These are phyloP conservation scores for Lichtheimia hyalospora DNA, from an alignment of 371 early-diverging fungal genomes.

Conservation along the genomic window DNA sequence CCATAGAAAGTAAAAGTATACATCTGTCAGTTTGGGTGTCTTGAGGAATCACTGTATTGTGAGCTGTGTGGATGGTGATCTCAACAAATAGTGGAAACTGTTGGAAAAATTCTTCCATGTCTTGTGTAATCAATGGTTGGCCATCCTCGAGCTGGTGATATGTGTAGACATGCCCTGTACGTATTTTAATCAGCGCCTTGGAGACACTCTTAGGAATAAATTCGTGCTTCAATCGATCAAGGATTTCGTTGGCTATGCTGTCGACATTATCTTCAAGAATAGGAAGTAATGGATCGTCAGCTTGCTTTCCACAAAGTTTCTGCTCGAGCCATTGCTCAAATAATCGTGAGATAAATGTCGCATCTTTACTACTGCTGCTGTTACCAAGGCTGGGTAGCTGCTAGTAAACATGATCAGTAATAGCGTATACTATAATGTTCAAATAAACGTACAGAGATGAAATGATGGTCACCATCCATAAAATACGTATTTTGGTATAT, in stretches of 20 bases:
- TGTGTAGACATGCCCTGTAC: constrained; percentile 32
- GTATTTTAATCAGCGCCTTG: constrained; percentile 26
- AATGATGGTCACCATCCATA: constrained; percentile 34
- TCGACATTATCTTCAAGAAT: constrained; percentile 36
- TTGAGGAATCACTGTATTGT: background rate
- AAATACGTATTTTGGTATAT: constrained; percentile 32
- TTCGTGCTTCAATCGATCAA: constrained; percentile 21
- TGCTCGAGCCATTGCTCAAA: constrained; percentile 37
- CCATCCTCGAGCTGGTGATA: constrained; percentile 31
- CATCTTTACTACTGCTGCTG: constrained; percentile 19
- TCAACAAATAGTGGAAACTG: constrained; percentile 39
- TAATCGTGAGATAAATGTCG: constrained; percentile 24
- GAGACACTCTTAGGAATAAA: constrained; percentile 11
- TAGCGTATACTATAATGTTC: background rate
- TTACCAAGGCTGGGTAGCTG: constrained; percentile 33
- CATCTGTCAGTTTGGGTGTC: background rate
- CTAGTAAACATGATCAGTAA: background rate
- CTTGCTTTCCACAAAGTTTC: constrained; percentile 19
- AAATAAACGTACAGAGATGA: constrained; percentile 27
- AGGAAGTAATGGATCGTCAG: constrained; percentile 13
- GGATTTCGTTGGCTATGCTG: constrained; percentile 25
- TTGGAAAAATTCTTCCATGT: constrained; percentile 39
- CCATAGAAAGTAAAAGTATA: constrained; percentile 12
- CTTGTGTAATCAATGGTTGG: constrained; percentile 28
- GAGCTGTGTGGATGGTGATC: constrained; percentile 14